Base-by-base conservation (phyloP, 306 rosid genomes). In the Astragalus membranaceus region DNA sequence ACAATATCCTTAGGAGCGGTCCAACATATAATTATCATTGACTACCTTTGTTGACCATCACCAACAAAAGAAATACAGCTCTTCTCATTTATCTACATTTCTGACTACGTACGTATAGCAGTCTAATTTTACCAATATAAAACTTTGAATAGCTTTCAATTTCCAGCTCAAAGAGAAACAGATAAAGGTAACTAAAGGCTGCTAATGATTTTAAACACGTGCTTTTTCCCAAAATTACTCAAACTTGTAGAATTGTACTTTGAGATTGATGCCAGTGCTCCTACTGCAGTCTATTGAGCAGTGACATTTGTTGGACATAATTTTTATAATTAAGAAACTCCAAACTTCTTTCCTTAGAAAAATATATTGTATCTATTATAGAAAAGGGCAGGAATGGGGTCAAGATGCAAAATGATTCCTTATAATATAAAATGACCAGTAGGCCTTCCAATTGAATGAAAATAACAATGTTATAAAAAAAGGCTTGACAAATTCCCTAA, bases 351-450 rank as follows among this genome's bases (percentile, higher is more conserved):
- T 46, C 53, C 72, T 53, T 32, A 8, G 5, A 35, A 44, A 50
- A 33, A 64, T 7, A 29, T 8, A 2, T 1, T 20, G 23, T 10
- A 74, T 37, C 61, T 44, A 20, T 36, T 36, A 37, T 33, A 56
- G 26, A 65, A 35, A 14, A 75, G n/a, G 13, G n/a, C 39, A 76
- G 39, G 15, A 54, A 64, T 36, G 10, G 10, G 26, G 44, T 39
- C 37, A 64, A 64, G 48, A 55, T 35, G 20, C 62, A 63, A 78
- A 43, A 71, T 35, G 33, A 64, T 56, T 44, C 50, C 59, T 42
- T 10, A 33, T 17, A 50, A 20, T n/a, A 13, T 1, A 57, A 30
- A 6, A 50, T 10, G 42, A 9, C 29, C 1, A 65, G 36, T 14
- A 33, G 64, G 15, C 61, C 11, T 32, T 6, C 49, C 44, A 8